Percentiles rank a stretch among this genome's conserved stretches.
These are phyloP conservation scores for Darksidea phi DNA, from an alignment of 495 filamentous ascomycete genomes.

Conservation along the genomic window DNA sequence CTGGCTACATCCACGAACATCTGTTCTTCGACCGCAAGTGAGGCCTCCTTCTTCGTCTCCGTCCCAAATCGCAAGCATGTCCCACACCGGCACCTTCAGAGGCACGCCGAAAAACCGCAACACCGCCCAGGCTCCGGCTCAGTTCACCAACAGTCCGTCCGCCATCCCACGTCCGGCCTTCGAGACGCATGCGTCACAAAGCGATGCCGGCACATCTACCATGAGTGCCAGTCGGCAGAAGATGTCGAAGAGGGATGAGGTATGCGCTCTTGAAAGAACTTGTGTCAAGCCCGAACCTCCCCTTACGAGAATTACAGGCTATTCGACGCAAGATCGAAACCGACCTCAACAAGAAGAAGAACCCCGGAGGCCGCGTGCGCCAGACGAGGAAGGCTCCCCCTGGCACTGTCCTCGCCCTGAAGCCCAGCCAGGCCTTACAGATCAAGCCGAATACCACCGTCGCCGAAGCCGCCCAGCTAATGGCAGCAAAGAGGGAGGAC, in stretches of 20 bases:
- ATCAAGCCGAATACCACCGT: constrained; percentile 96
- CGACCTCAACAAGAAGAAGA: constrained; percentile 96
- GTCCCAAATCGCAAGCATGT: constrained; percentile 49
- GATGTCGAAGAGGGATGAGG: constrained; percentile 97
- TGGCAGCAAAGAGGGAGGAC: constrained; percentile 98
- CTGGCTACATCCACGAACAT: constrained; percentile 20
- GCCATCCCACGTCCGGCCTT: constrained; percentile 82
- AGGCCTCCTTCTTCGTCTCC: neutral
- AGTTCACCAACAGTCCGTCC: constrained; percentile 71
- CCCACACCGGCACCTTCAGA: constrained; percentile 57
- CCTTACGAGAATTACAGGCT: constrained; percentile 59
- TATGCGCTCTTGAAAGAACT: constrained; percentile 48
- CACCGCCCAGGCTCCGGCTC: constrained; percentile 47
- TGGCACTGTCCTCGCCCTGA: constrained; percentile 90
- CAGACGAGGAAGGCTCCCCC: constrained; percentile 91
- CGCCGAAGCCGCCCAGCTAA: constrained; percentile 93
- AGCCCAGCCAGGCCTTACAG: constrained; percentile 92
- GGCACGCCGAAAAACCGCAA: constrained; percentile 68
- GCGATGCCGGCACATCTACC: constrained; percentile 70
- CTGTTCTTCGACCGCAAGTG: constrained; percentile 18
- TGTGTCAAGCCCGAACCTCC: constrained; percentile 11
- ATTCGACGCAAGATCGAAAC: constrained; percentile 95
- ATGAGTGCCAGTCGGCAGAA: constrained; percentile 87
- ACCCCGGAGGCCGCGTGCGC: constrained; percentile 69
- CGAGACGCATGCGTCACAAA: constrained; percentile 59